A percentile compares a stretch with the other conserved stretches of the same genome.
Conservation (phyloP, 2,329 filamentous ascomycete genomes). For the Teratosphaeria nubilosa region DNA sequence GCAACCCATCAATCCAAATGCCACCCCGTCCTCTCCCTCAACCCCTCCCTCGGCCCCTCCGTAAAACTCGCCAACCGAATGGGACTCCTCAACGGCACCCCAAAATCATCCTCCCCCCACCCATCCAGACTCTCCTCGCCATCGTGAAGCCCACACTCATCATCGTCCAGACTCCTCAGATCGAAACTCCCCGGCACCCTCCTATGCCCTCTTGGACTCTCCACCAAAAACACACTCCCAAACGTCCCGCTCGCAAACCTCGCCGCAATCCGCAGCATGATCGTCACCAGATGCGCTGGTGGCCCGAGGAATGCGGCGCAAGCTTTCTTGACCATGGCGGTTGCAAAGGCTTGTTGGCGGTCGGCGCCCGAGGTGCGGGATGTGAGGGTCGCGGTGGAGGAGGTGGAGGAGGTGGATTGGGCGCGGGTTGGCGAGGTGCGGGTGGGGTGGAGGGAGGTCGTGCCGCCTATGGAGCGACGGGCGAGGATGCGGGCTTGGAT, state of each 20-base stretch:
- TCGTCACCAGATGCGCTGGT: constrained; percentile 64
- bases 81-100: constrained; percentile 34
- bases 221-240: constrained; percentile 16
- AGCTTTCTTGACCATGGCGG: constrained; percentile 62
- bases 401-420: constrained; percentile 9
- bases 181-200: constrained; percentile 51
- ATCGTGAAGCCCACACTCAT: constrained; percentile 27
- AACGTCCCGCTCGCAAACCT: constrained; percentile 50
- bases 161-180: constrained; percentile 34
- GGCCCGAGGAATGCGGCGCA: constrained; percentile 67
- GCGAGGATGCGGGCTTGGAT: constrained; percentile 26
- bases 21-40: constrained; percentile 7
- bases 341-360: constrained; percentile 12
- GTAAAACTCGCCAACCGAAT: constrained; percentile 12
- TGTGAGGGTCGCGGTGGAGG: constrained; percentile 3
- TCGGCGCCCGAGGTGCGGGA: constrained; percentile 5
- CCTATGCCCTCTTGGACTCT: constrained; percentile 32
- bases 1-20: constrained; percentile 3
- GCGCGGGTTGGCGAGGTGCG: constrained; percentile 30
- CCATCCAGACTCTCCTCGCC: background rate
- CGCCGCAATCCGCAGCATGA: constrained; percentile 74
- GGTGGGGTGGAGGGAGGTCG: constrained; percentile 26
- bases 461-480: constrained; percentile 22
- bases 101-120: constrained; percentile 49
- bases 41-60: constrained; percentile 5